Base-by-base conservation (phyloP, 805 yeast species). In the Sugiyamaella chiloensis region DNA sequence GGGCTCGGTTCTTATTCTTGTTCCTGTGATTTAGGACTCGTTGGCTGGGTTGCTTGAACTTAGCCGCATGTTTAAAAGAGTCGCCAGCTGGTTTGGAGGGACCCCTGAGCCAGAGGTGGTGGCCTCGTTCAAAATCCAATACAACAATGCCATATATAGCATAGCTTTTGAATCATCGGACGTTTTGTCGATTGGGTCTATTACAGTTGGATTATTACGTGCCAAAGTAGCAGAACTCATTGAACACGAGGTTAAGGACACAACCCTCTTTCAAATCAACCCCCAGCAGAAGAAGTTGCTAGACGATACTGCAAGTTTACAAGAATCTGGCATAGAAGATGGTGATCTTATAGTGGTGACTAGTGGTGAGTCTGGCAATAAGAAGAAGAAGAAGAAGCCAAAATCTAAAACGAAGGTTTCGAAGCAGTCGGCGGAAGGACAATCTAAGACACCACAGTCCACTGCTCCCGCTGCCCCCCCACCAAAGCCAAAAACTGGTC, bases 141-240 rank as follows among this genome's bases (percentile, higher is more conserved):
- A 46, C 29, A 32, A 40, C 14, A 39, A 46, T 4, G 29, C 44
- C 3, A 12, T 40, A 19, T 46, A 40, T 31, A 29, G 27, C 7
- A 31, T 51, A 3, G 42, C 49, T 26, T 87, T 87, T 64, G 79
- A 86, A 24, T 93, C 95, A 0, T 90, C 83, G 56, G 95, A 87
- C 57, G 86, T 23, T 21, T 19, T 79, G 60, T 80, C 79, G 51
- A 11, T 4, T 8, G 62, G 62, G 27, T 95, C 95, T 0, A 79
- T 90, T 7, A 77, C 82, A 16, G 71, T 90, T 27, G 74, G 70
- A 14, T 79, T 82, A 53, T 70, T 88, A 47, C 74, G 88, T 52
- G 55, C 63, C 1, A 83, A 80, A 60, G 65, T 82, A 2, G 73
- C 81, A 29, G 66, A 72, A 34, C 70, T 85, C 52, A 20, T 46